Evolutionary conservation across 768 basidiomycete genomes (phyloP).

Genomic region (Sistotremastrum suecicum): DNA sequence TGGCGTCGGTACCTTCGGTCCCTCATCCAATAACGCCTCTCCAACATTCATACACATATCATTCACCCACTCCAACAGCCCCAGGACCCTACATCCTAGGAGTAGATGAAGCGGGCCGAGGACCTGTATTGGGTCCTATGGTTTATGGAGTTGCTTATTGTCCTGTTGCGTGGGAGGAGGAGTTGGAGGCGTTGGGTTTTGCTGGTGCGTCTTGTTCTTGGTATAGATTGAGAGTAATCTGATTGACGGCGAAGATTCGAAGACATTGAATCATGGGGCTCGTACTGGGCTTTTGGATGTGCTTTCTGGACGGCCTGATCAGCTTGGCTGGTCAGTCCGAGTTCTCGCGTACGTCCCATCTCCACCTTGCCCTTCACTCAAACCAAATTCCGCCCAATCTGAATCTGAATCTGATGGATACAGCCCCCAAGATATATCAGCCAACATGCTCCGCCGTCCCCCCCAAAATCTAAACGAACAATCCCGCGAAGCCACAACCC

Average conservation of each 20-base stretch:
- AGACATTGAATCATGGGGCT: slow-evolving; percentile 63
- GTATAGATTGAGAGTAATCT: background rate
- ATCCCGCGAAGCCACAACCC: slow-evolving; percentile 78
- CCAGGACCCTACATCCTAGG: slow-evolving; percentile 83
- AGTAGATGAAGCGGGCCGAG: slow-evolving; percentile 97
- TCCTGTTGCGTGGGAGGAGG: slow-evolving; percentile 57
- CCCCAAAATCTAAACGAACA: slow-evolving; percentile 82
- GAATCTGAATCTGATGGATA: no score
- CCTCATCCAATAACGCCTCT: slow-evolving; percentile 44
- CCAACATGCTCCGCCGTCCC: slow-evolving; percentile 76
- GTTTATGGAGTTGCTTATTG: slow-evolving; percentile 96
- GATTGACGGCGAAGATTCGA: slow-evolving; percentile 57
- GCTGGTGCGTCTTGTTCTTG: slow-evolving; percentile 42
- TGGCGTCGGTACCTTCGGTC: slow-evolving; percentile 51
- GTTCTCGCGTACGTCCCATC: slow-evolving; percentile 41
- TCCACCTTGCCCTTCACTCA: background rate
- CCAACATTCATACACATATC: slow-evolving; percentile 61
- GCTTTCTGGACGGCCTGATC: slow-evolving; percentile 52
- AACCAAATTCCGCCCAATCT: background rate
- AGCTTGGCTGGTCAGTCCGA: slow-evolving; percentile 72
- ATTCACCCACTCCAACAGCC: slow-evolving; percentile 56
- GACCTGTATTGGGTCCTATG: slow-evolving; percentile 88
- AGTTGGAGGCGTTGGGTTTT: slow-evolving; percentile 74
- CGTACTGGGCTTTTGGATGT: slow-evolving; percentile 51
- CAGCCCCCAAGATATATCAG: slow-evolving; percentile 85